Base-by-base conservation (phyloP, 78 protist species). In the Trichosphaerium sp. region DNA sequence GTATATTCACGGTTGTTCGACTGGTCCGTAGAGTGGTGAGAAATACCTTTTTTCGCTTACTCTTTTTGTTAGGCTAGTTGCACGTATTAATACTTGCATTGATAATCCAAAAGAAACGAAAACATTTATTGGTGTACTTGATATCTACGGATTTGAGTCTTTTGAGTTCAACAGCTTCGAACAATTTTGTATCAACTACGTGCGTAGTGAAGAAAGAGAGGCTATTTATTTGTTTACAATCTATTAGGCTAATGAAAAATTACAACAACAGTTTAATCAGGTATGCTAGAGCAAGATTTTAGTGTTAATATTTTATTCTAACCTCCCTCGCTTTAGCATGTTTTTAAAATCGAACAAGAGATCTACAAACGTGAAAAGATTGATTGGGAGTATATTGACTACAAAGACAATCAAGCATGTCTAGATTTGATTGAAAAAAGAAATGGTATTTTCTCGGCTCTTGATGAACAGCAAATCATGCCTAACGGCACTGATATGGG, bases 61-160 rank as follows among this genome's bases (percentile, higher is more conserved):
- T 56, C 60, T 80, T 10, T 89, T 89, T 47, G 76, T 69, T 39
- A 69, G 87, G 85, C 43, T 88, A 8, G 92, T 88, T 23, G 62
- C 69, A 8, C 63, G 61, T 31, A 62, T 84, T 60, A 88, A 88
- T 66, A 32, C 28, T 35, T 6, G 59, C 10, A 54, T 32, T 10
- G 6, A 35, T 6, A 12, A 35, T 10, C 6, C 40, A 63, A 18
- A 28, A 65, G 55, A 75, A 52, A 59, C 66, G 59, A 51, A 78
- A 31, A 8, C 48, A 29, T 79, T 42, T 57, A 82, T 92, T 49
- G 96, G 97, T 34, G 49, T 93, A 10, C 81, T 96, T 34, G 99
- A 96, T 59, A 96, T 96, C 49, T 96, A 90, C 57, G 99, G 99
- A 23, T 96, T 96, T 41, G 99, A 96, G 83, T 56, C 75, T 29